phyloP scores from a whole-genome alignment of 1,139 yeast genomes.

The Protomyces macrosporus region DNA sequence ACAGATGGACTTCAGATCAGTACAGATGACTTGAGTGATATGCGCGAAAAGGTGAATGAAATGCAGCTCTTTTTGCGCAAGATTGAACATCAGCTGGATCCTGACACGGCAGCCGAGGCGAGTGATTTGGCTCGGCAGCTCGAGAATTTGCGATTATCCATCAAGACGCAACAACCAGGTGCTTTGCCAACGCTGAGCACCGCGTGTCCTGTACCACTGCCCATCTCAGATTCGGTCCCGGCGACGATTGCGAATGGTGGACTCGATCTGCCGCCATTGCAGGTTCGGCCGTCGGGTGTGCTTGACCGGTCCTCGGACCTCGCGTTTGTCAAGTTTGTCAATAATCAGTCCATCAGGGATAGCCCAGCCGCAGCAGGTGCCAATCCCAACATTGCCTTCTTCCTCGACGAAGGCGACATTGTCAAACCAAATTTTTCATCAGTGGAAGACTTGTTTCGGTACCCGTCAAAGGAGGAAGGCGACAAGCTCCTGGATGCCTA shows the following conservation, averaged over 20 bases:
- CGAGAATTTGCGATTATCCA: not conserved
- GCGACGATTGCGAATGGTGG: slow-evolving; percentile 13
- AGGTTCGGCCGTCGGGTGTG: slow-evolving; percentile 16
- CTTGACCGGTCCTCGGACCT: slow-evolving; percentile 20
- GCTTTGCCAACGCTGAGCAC: not conserved
- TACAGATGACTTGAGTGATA: not conserved
- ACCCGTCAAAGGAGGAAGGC: slow-evolving; percentile 15
- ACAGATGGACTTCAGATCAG: not conserved
- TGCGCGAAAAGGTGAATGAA: not conserved
- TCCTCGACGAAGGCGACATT: slow-evolving; percentile 15
- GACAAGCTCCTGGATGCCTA: slow-evolving; percentile 21
- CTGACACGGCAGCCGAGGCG: slow-evolving; percentile 8
- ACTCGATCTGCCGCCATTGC: slow-evolving; percentile 13
- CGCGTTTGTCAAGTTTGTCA: slow-evolving; percentile 24
- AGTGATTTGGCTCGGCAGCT: not conserved
- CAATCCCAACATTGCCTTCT: slow-evolving; percentile 8
- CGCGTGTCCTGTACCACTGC: not conserved
- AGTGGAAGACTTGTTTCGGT: slow-evolving; percentile 21
- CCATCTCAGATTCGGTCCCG: not conserved
- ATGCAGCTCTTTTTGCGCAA: slow-evolving; percentile 5
- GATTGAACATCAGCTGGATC: slow-evolving; percentile 15
- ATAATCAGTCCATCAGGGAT: slow-evolving; percentile 8
- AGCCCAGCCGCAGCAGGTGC: not conserved
- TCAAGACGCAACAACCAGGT: not conserved
- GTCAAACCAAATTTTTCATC: slow-evolving; percentile 19